phyloP scores from a whole-genome alignment of 1,139 yeast genomes.

The Geotrichum restrictum region DNA sequence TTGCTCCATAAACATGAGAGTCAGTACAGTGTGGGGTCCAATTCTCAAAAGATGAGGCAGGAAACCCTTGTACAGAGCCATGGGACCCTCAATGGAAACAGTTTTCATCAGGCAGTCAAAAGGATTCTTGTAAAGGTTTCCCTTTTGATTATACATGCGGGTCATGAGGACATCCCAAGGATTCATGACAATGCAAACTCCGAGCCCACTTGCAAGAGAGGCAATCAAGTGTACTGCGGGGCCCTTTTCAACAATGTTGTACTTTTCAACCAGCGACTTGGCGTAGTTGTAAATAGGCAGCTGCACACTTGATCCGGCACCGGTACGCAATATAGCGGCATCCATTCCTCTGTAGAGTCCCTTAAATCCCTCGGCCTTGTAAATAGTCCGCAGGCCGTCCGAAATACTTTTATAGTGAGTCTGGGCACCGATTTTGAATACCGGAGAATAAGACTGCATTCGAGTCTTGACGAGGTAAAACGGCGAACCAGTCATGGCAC shows the following conservation, averaged over 20 bases:
- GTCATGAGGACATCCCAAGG: conserved; percentile 96
- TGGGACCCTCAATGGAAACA: conserved; percentile 71
- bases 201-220: conserved; percentile 79
- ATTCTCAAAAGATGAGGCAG: conserved; percentile 87
- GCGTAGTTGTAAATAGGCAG: conserved; percentile 85
- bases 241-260: conserved; percentile 57
- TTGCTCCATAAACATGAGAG: conserved; percentile 92
- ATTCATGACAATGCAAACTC: conserved; percentile 92
- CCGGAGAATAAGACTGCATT: conserved; percentile 83
- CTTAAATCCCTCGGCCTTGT: conserved; percentile 61
- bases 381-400: conserved; percentile 65
- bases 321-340: conserved; percentile 91
- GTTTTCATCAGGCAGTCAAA: conserved; percentile 85
- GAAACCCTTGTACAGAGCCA: conserved; percentile 90
- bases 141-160: conserved; percentile 90
- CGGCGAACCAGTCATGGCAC: conserved; percentile 88
- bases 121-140: conserved; percentile 79
- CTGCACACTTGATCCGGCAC: conserved; percentile 94
- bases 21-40: conserved; percentile 90
- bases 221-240: conserved; percentile 69
- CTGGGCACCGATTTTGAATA: conserved; percentile 78
- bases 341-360: conserved; percentile 90
- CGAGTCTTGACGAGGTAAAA: conserved; percentile 87
- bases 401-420: conserved; percentile 71
- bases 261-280: conserved; percentile 53